phyloP scores from a whole-genome alignment of 805 yeast species.

The Candida krabiensis region DNA sequence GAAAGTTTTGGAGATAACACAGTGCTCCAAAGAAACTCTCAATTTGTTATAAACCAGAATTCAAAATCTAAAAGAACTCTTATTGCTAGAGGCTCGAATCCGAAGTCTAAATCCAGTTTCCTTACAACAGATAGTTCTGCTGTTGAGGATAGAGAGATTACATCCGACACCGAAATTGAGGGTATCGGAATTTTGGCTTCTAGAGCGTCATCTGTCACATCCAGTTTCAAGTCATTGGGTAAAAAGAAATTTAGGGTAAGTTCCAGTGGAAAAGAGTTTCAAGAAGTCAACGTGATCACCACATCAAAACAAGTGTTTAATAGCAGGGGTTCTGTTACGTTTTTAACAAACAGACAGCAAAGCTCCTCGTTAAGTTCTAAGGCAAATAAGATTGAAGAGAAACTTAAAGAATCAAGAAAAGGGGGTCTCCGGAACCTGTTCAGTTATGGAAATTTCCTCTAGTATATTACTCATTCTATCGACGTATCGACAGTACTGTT shows the following conservation, averaged over 20 bases:
- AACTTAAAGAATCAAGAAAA: slow-evolving; percentile 14
- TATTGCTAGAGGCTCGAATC: slow-evolving; percentile 34
- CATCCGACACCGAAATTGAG: slow-evolving; percentile 14
- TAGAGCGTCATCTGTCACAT: slow-evolving; percentile 27
- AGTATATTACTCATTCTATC: too few relatives aligned
- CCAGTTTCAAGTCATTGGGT: slow-evolving; percentile 25
- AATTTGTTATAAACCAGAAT: slow-evolving; percentile 51
- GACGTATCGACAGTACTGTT: too few relatives aligned
- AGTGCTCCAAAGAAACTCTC: slow-evolving; percentile 24
- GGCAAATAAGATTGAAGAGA: slow-evolving; percentile 20
- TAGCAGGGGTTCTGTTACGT: slow-evolving; percentile 30
- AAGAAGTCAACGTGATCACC: slow-evolving; percentile 32
- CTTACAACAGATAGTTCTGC: not conserved
- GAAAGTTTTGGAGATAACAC: slow-evolving; percentile 39
- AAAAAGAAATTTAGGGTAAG: slow-evolving; percentile 19
- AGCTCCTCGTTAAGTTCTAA: slow-evolving; percentile 12
- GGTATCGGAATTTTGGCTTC: slow-evolving; percentile 25
- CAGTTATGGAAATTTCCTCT: slow-evolving; percentile 17
- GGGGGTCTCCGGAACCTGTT: slow-evolving; percentile 13
- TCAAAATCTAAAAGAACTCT: slow-evolving; percentile 59
- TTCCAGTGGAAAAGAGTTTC: slow-evolving; percentile 26
- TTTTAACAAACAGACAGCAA: slow-evolving; percentile 18
- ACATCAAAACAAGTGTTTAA: slow-evolving; percentile 22
- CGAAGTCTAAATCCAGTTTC: too few relatives aligned
- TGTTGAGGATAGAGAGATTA: slow-evolving; percentile 1